A percentile compares a stretch with the other conserved stretches of the same genome.
These are phyloP conservation scores for Heterobasidion annosum DNA, from an alignment of 1,284 basidiomycete species.

Conservation along the genomic window DNA sequence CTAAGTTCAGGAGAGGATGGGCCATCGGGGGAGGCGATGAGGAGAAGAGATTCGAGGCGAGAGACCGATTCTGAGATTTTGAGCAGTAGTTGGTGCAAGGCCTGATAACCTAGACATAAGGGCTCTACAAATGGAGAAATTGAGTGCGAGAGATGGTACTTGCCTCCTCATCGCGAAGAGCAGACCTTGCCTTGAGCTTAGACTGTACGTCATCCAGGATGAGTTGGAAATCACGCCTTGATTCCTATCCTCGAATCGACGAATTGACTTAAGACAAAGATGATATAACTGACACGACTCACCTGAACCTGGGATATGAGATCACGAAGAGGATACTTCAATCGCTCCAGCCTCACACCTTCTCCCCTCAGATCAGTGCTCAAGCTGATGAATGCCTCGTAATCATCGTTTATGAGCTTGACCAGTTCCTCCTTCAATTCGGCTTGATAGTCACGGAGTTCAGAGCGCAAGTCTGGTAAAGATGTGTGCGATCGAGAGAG, in stretches of 20 bases:
- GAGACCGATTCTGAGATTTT: slow-evolving; percentile 84
- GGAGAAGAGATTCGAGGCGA: slow-evolving; percentile 73
- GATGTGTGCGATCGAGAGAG: slow-evolving; percentile 83
- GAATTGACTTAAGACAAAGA: not conserved
- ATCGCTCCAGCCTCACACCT: slow-evolving; percentile 57
- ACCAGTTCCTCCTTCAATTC: slow-evolving; percentile 88
- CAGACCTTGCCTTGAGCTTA: slow-evolving; percentile 67
- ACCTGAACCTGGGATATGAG: slow-evolving; percentile 68
- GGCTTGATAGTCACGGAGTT: slow-evolving; percentile 80
- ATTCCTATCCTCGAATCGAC: slow-evolving; percentile 35
- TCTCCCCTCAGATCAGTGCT: slow-evolving; percentile 86
- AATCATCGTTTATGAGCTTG: slow-evolving; percentile 94
- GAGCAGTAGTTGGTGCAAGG: slow-evolving; percentile 74
- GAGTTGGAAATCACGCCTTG: slow-evolving; percentile 49
- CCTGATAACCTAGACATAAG: slow-evolving; percentile 31
- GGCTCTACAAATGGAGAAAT: not conserved
- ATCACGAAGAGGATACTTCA: slow-evolving; percentile 56
- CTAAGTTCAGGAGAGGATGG: slow-evolving; percentile 22
- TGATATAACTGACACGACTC: slow-evolving; percentile 19
- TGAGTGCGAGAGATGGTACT: slow-evolving; percentile 2
- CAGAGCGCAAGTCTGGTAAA: slow-evolving; percentile 77
- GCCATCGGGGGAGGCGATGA: slow-evolving; percentile 47
- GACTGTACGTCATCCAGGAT: slow-evolving; percentile 71
- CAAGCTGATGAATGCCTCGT: slow-evolving; percentile 94
- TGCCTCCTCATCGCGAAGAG: slow-evolving; percentile 79